These are phyloP conservation scores for Solanum tacnaense DNA, from an alignment of 257 asterid genomes.

Conservation along the genomic window DNA sequence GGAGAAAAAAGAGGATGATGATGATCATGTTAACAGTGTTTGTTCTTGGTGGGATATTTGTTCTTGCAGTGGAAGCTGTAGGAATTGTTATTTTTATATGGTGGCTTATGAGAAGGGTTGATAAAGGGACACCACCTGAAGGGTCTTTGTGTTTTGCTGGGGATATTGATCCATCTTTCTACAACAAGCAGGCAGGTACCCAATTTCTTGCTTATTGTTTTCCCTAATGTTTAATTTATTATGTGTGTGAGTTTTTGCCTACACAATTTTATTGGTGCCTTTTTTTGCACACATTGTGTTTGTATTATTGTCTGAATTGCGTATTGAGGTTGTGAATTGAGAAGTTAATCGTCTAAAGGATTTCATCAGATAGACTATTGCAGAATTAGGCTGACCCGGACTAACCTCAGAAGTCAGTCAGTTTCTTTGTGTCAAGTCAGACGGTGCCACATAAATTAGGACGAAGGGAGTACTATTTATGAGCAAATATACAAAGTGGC, in stretches of 20 bases:
- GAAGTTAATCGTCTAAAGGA: not conserved
- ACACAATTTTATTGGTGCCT: not conserved
- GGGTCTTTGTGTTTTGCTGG: conserved; percentile 3
- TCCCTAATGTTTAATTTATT: not conserved
- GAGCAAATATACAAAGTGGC: not conserved
- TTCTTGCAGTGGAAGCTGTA: conserved; percentile 48
- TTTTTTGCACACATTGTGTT: not conserved
- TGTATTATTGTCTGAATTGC: not conserved
- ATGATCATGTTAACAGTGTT: conserved; percentile 37
- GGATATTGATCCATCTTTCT: conserved; percentile 32
- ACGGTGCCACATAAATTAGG: no score
- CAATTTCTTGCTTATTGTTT: not conserved
- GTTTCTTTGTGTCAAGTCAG: not conserved
- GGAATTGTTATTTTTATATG: conserved; percentile 45
- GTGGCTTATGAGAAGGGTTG: conserved; percentile 33
- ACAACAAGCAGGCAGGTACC: conserved; percentile 48
- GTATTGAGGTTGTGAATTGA: not conserved
- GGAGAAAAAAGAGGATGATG: not conserved
- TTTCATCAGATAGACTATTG: not conserved
- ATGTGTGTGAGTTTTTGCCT: not conserved
- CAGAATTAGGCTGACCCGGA: not conserved
- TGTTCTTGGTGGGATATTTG: conserved; percentile 58
- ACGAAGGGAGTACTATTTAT: not conserved
- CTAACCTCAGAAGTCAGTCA: not conserved
- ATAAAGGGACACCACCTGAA: conserved; percentile 10